phyloP scores from a whole-genome alignment of 805 yeast species.

The Wickerhamomyces kurtzmanii region DNA sequence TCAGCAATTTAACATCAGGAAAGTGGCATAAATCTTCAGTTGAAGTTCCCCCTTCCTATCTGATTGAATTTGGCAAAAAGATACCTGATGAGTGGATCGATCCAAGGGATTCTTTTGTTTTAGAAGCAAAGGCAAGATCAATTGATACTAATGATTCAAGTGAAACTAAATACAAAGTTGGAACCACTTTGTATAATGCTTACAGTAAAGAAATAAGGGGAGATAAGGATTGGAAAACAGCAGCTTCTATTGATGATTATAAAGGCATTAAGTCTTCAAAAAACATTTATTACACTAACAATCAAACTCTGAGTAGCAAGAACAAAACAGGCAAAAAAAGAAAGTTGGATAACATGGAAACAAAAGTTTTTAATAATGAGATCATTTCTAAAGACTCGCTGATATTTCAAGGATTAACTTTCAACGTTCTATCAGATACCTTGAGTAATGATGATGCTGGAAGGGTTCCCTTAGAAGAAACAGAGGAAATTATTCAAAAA shows the following conservation, averaged over 20 bases:
- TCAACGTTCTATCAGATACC: slow-evolving; percentile 47
- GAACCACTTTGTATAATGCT: slow-evolving; percentile 67
- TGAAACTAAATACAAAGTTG: slow-evolving; percentile 43
- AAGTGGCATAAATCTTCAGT: slow-evolving; percentile 45
- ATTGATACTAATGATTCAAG: slow-evolving; percentile 37
- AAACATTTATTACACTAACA: slow-evolving; percentile 9
- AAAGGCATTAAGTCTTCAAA: slow-evolving; percentile 19
- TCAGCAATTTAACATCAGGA: slow-evolving; percentile 46
- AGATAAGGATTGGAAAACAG: slow-evolving; percentile 54
- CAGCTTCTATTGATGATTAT: slow-evolving; percentile 49
- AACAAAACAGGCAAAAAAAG: slow-evolving; percentile 20
- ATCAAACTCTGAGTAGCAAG: slow-evolving; percentile 17
- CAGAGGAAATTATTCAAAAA: slow-evolving; percentile 27
- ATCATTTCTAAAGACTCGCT: slow-evolving; percentile 10
- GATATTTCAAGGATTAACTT: slow-evolving; percentile 35
- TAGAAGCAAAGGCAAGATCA: slow-evolving; percentile 79
- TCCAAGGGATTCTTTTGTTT: slow-evolving; percentile 67
- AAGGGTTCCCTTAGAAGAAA: slow-evolving; percentile 21
- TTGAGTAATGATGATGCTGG: slow-evolving; percentile 7
- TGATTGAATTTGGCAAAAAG: slow-evolving; percentile 46
- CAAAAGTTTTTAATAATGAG: slow-evolving; percentile 13
- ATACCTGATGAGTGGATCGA: slow-evolving; percentile 70
- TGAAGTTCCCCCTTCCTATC: slow-evolving; percentile 27
- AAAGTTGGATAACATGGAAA: slow-evolving; percentile 11
- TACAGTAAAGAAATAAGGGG: slow-evolving; percentile 57